phyloP scores from a whole-genome alignment of 441 rosid species.

The Viola pubescens region DNA sequence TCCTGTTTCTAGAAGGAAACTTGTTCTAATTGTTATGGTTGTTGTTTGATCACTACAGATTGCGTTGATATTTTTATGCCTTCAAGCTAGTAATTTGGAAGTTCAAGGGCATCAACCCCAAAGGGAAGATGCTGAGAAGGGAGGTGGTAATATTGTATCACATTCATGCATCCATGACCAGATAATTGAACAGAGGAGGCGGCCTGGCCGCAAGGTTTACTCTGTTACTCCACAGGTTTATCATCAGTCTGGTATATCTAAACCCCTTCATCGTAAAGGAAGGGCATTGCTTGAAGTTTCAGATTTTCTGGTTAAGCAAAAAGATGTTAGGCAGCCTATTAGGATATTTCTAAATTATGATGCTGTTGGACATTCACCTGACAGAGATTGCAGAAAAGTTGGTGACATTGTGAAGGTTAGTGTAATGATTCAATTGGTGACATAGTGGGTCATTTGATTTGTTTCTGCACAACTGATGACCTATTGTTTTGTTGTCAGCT shows the following conservation, averaged over 20 bases:
- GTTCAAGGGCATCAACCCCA: conserved; percentile 28
- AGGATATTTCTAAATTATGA: conserved; percentile 94
- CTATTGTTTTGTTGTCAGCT: conserved; percentile 40
- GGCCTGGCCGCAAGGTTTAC: conserved; percentile 78
- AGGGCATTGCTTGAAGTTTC: conserved; percentile 66
- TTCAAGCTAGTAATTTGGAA: conserved; percentile 37
- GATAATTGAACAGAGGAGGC: conserved; percentile 78
- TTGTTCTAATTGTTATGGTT: conserved; percentile 3
- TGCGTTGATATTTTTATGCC: conserved; percentile 45
- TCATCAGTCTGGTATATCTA: conserved; percentile 34
- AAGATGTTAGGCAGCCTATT: conserved; percentile 71
- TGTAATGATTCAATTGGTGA: conserved; percentile 10
- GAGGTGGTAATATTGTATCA: conserved; percentile 36
- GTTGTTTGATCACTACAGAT: conserved; percentile 36
- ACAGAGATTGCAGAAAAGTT: conserved; percentile 78
- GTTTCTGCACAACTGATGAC: conserved; percentile 14
- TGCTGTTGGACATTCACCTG: conserved; percentile 94
- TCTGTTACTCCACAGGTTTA: conserved; percentile 89
- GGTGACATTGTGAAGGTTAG: conserved; percentile 90
- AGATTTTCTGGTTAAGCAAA: conserved; percentile 23
- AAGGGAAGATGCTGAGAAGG: conserved; percentile 36
- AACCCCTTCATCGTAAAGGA: conserved; percentile 47
- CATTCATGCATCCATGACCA: conserved; percentile 98
- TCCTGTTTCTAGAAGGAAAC: not conserved
- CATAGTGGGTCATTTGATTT: not conserved